These are phyloP conservation scores for Melastoma malabathricum DNA, from an alignment of 345 rosid genomes.

Conservation along the genomic window DNA sequence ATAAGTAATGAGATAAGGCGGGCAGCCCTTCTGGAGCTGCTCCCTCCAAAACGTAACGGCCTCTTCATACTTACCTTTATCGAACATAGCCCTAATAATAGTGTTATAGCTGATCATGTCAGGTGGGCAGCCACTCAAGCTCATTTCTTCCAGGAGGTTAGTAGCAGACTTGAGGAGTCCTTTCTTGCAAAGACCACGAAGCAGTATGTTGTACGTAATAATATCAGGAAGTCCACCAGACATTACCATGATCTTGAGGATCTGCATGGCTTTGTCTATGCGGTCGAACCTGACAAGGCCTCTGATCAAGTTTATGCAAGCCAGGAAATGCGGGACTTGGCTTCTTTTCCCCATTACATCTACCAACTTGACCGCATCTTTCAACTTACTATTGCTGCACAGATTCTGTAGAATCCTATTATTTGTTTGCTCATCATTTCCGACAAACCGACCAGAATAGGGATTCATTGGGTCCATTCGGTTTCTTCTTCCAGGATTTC, in stretches of 20 bases:
- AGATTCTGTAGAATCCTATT: conserved; percentile 45
- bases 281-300: conserved; percentile 40
- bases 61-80: conserved; percentile 34
- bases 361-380: conserved; percentile 43
- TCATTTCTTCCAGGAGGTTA: conserved; percentile 55
- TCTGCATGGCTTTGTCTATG: conserved; percentile 42
- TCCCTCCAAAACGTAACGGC: conserved; percentile 63
- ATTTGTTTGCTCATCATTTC: conserved; percentile 48
- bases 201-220: conserved; percentile 68
- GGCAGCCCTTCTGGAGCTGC: conserved; percentile 55
- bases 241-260: conserved; percentile 60
- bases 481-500: conserved; percentile 16
- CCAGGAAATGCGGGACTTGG: conserved; percentile 66
- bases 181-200: conserved; percentile 59
- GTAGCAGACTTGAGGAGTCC: conserved; percentile 42
- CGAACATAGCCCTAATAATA: conserved; percentile 53
- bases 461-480: conserved; percentile 11
- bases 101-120: conserved; percentile 73
- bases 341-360: conserved; percentile 57
- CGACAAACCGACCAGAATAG: conserved; percentile 26
- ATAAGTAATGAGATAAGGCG: conserved; percentile 54
- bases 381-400: conserved; percentile 43
- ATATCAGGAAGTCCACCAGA: conserved; percentile 78
- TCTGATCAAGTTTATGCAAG: conserved; percentile 58
- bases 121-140: conserved; percentile 64